These are phyloP conservation scores for Fusarium sp. DNA, from an alignment of 2,329 filamentous ascomycete genomes.

Conservation along the genomic window DNA sequence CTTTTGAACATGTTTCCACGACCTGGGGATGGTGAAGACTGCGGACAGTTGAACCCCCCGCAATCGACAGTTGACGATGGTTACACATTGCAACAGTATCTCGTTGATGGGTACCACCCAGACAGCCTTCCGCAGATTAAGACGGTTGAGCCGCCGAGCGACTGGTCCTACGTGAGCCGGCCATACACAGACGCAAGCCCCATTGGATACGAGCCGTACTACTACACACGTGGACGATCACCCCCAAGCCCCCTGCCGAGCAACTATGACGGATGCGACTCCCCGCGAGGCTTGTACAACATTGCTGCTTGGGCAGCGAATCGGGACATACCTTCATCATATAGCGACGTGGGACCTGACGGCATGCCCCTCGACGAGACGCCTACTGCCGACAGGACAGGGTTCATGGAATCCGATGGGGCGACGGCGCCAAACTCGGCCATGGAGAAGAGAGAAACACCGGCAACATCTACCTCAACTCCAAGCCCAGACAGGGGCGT, in stretches of 20 bases:
- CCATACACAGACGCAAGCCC: constrained; percentile 49
- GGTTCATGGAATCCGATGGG: constrained; percentile 23
- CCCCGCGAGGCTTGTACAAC: constrained; percentile 41
- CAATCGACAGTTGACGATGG: constrained; percentile 54
- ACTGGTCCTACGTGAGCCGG: constrained; percentile 55
- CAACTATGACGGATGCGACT: constrained; percentile 51
- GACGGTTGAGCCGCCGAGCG: constrained; percentile 53
- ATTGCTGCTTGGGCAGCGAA: constrained; percentile 52
- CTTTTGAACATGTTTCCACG: constrained; percentile 73
- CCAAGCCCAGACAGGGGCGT: constrained; percentile 18
- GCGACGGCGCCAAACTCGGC: constrained; percentile 13
- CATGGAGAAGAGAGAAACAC: constrained; percentile 28
- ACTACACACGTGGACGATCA: constrained; percentile 60
- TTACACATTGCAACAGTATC: constrained; percentile 51
- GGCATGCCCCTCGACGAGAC: constrained; percentile 36
- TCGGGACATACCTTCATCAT: constrained; percentile 51
- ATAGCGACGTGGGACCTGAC: constrained; percentile 48
- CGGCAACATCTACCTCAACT: constrained; percentile 29
- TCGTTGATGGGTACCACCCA: constrained; percentile 48
- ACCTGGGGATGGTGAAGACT: constrained; percentile 17
- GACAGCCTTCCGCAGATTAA: constrained; percentile 50
- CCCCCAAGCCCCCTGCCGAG: constrained; percentile 61
- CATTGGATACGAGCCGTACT: constrained; percentile 54
- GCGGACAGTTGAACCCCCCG: constrained; percentile 39
- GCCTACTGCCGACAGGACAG: constrained; percentile 30